Conservation (phyloP, 1,284 basidiomycete genomes). For the Takashimella koratensis region DNA sequence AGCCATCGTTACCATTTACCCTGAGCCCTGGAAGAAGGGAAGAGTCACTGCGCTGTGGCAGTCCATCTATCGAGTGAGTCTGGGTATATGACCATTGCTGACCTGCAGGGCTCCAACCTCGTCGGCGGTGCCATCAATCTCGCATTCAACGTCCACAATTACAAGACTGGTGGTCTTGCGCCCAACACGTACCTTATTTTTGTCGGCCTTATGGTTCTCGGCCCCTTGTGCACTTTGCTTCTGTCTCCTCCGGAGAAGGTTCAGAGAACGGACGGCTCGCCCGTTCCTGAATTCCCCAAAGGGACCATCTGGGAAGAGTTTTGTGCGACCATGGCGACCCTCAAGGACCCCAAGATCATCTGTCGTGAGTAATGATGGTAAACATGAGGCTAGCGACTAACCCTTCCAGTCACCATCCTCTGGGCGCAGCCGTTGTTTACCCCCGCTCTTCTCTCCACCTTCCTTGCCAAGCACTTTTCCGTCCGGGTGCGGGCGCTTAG, state of each 20-base stretch:
- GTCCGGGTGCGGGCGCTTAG: constrained; percentile 44
- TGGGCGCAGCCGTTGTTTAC: constrained; percentile 26
- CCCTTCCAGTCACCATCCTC: constrained; percentile 7
- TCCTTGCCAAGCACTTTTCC: constrained; percentile 28
- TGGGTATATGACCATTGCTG: background rate
- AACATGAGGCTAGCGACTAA: too few species aligned
- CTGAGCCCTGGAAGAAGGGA: constrained; percentile 36
- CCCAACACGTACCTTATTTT: constrained; percentile 48
- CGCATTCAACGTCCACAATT: constrained; percentile 39
- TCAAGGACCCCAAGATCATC: constrained; percentile 17
- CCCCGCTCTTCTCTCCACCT: constrained; percentile 38
- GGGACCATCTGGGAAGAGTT: constrained; percentile 28
- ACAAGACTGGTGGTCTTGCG: constrained; percentile 34
- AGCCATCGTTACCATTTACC: constrained; percentile 29
- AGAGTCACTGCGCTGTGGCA: constrained; percentile 45
- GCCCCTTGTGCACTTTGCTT: constrained; percentile 38
- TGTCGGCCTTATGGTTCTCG: constrained; percentile 43
- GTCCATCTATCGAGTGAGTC: constrained; percentile 28
- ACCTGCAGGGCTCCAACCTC: constrained; percentile 20
- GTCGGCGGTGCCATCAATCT: constrained; percentile 47
- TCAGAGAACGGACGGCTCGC: constrained; percentile 41
- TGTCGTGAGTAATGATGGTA: constrained; percentile 3
- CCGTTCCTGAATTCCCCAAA: constrained; percentile 27
- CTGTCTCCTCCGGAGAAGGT: constrained; percentile 43
- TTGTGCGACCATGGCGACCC: constrained; percentile 28